Base-by-base conservation (phyloP, 345 rosid species). In the Boechera retrofracta region DNA sequence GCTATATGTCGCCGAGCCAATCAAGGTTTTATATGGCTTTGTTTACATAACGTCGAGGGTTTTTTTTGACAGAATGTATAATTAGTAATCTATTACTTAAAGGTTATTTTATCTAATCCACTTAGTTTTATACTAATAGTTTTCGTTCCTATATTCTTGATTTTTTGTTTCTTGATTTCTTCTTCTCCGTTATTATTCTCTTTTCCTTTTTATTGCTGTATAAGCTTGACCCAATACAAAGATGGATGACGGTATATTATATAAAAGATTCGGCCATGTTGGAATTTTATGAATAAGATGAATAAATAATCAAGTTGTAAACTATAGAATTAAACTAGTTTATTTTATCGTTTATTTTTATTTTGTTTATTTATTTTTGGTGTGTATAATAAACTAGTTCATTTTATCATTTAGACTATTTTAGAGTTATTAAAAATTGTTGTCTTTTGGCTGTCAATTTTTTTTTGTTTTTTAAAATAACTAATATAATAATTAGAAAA, bases 1-100 rank as follows among this genome's bases (percentile, higher is more conserved):
- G 80, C 77, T 61, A 42, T 73, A 83, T 85, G 91, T 85, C 86
- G 78, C 10, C 12, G 56, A 73, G 64, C 77, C 57, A 71, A 79
- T 80, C 79, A 82, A 80, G 55, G 73, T 67, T 82, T 49, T 60
- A 49, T 73, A 62, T 80, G 48, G 57, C 63, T 51, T 58, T 58
- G 52, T 57, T 61, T 48, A 59, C 11, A 36, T 47, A 71, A 59
- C 49, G 39, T 77, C 78, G 76, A 53, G 65, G 63, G 7, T 1
- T 3, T 62, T 45, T 64, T 45, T 64, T 52, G 69, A 67, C 77
- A 63, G 74, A 72, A 33, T 64, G 74, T 69, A 71, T 60, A 51
- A 45, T 59, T 16, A 56, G 4, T 53, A 54, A 7, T 38, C 15
- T 51, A 67, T 33, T 36, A 49, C 18, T 35, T n/a, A 12, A 2